Base-by-base conservation (phyloP, 257 asterid genomes). In the Osmanthus fragrans region DNA sequence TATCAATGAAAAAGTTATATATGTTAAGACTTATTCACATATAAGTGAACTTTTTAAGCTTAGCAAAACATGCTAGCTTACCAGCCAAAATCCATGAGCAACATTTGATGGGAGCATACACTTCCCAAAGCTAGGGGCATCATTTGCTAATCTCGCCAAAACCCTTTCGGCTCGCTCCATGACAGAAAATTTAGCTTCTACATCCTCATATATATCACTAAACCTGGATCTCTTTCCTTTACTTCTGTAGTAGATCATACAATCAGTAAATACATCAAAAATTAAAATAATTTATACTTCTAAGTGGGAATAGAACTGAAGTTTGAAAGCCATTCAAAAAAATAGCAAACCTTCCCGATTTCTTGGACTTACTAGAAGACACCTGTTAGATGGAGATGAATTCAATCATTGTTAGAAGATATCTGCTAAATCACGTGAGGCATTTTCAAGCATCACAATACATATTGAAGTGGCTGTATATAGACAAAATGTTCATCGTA, bases 61-160 rank as follows among this genome's bases (percentile, higher is more conserved):
- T 60, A 25, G 68, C 2, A 8, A 9, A 60, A 60, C 67, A 60
- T 10, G 68, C 18, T 60, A 13, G n/a, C 89, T 84, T 87, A 95
- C 98, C 91, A 95, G 72, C 99, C 99, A 95, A 87, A 95, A 95
- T 72, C 99, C 96, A 80, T 87, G 91, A 66, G 90, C 78, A 56
- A 95, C 99, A 72, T 91, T 95, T n/a, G 99, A 93, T 32, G 96
- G 97, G 84, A 89, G 96, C 99, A 95, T 93, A 63, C 91, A 87
- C 85, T 95, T 95, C 3, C 85, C 25, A 80, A 93, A 90, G 84
- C 75, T 82, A 21, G 98, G 99, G 32, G 72, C 67, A 54, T 87
- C 86, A 63, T 85, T 85, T 34, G 71, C 89, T 32, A 89, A 74
- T 66, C 80, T 72, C 0, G 86, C 72, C 34, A 89, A 85, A 4